Base-by-base conservation (phyloP, 2,329 filamentous ascomycete species). In the Huntiella decipiens region DNA sequence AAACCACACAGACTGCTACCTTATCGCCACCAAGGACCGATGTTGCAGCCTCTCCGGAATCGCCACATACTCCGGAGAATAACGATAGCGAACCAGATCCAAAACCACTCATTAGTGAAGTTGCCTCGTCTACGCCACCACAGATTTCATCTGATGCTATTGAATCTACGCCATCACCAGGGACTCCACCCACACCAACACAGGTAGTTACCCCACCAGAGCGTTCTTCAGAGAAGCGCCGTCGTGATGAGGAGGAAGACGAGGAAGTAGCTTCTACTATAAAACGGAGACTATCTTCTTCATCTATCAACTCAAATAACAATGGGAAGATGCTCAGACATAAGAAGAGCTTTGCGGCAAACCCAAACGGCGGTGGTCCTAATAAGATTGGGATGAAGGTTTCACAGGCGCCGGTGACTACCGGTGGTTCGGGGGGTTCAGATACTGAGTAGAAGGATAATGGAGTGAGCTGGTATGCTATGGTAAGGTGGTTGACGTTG, bases 181-280 rank as follows among this genome's bases (percentile, higher is more conserved):
- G 33, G 57, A 61, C 36, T 57, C 55, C 41, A 56, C 56, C 42
- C 10, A 34, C 40, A 13, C 58, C 54, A n/a, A 57, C 58, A 22
- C 53, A 61, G 11, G 56, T 57, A 4, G 54, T 62, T 17, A 75
- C 79, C 0, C 79, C 80, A 3, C 81, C 79, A 0, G 85, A 94
- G 60, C 73, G 84, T 45, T 63, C 93, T 13, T 81, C 85, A 0
- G 84, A 93, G 59, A 96, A 96, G 62, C 79, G 88, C 41, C 74
- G 88, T 41, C 75, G 91, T 54, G 87, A 94, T 57, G 88, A 95
- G 48, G 85, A 93, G 51, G 62, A 65, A n/a, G 87, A 94, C 47
- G 87, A 95, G 52, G 84, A 88, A 56, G 64, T 96, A 4, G 12
- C 44, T 10, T 17, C 47, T n/a, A 77, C 78, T 46, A 93, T 91